phyloP scores from a whole-genome alignment of 2,329 filamentous ascomycete genomes.

The Nothomitra cinnamomea region DNA sequence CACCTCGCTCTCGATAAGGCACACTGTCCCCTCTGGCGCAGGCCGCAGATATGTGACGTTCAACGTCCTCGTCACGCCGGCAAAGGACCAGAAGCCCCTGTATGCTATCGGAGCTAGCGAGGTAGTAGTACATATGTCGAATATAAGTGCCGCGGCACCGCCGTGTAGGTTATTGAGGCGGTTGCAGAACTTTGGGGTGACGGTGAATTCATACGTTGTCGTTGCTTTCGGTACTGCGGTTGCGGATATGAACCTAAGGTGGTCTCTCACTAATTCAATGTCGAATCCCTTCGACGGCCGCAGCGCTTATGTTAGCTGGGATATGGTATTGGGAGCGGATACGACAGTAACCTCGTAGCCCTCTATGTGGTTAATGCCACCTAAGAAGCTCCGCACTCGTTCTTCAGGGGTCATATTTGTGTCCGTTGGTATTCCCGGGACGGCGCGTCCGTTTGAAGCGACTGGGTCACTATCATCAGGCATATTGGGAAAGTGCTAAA shows the following conservation, averaged over 20 bases:
- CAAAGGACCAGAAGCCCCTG: constrained; percentile 38
- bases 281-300: background rate
- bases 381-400: background rate
- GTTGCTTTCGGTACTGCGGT: constrained; percentile 12
- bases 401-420: background rate
- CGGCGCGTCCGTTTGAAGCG: background rate
- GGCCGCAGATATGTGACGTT: constrained; percentile 52
- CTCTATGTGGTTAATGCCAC: background rate
- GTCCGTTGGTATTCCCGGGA: background rate
- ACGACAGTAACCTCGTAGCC: background rate
- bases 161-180: constrained; percentile 33
- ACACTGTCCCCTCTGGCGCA: constrained; percentile 31
- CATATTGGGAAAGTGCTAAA: background rate
- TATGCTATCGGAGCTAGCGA: background rate
- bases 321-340: too few species aligned
- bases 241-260: background rate
- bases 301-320: background rate
- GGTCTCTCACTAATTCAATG: background rate
- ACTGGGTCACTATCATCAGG: background rate
- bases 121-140: constrained; percentile 36
- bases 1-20: constrained; percentile 39
- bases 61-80: constrained; percentile 49
- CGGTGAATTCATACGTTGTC: constrained; percentile 26
- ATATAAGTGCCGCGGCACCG: constrained; percentile 34
- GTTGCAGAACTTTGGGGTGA: constrained; percentile 29